Percentiles rank a stretch among this genome's conserved stretches.
phyloP scores from a whole-genome alignment of 2,329 filamentous ascomycete genomes.

The Akanthomyces muscarius region DNA sequence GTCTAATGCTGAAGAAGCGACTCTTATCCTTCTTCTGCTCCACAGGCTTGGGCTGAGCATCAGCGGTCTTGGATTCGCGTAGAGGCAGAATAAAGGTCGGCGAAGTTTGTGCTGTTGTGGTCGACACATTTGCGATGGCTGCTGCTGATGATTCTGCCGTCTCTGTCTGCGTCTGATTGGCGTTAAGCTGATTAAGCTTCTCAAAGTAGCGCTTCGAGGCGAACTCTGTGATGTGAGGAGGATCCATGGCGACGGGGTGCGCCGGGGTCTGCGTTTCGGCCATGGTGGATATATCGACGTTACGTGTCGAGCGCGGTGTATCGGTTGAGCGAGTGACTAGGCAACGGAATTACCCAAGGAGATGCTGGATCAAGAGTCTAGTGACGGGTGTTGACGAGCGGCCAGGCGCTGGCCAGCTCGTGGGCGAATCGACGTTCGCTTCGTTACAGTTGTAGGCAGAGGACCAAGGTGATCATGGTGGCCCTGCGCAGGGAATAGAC shows the following conservation, averaged over 20 bases:
- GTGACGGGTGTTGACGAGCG: conserved; percentile 6
- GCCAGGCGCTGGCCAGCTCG: conserved; percentile 17
- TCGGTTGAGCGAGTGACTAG: conserved; percentile 24
- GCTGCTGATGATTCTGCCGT: conserved; percentile 20
- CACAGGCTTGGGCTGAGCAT: conserved; percentile 30
- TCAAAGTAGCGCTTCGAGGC: conserved; percentile 61
- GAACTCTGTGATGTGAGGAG: conserved; percentile 61
- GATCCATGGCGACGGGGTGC: conserved; percentile 49
- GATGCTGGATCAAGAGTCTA: conserved; percentile 15
- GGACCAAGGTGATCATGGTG: conserved; percentile 14
- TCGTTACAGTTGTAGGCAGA: conserved; percentile 9
- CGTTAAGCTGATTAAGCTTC: conserved; percentile 55
- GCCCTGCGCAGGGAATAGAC: not conserved
- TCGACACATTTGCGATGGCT: conserved; percentile 21
- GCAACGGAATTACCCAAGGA: conserved; percentile 18
- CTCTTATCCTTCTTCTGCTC: conserved; percentile 39
- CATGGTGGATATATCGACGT: conserved; percentile 26
- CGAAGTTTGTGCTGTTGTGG: conserved; percentile 25
- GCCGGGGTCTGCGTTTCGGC: conserved; percentile 27
- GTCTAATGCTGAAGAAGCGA: conserved; percentile 39
- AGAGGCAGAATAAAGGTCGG: conserved; percentile 50
- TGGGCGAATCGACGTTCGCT: conserved; percentile 15
- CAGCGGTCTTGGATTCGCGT: conserved; percentile 35
- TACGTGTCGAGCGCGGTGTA: conserved; percentile 6
- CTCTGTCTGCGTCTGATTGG: conserved; percentile 40